Conservation (phyloP, 2,329 filamentous ascomycete genomes). For the Clarireedia sp. region DNA sequence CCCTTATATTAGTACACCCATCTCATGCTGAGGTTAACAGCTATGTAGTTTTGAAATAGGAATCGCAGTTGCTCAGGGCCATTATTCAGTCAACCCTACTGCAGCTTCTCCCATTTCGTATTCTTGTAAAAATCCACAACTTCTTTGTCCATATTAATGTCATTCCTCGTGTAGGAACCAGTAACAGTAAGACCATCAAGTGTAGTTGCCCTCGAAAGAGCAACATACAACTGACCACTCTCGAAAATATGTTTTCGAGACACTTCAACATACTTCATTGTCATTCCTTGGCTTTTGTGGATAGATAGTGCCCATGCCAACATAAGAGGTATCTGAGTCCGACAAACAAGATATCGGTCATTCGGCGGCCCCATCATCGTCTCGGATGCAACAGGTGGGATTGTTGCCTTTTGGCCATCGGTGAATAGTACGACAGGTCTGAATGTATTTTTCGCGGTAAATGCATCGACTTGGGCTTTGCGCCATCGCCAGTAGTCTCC, state of each 20-base stretch:
- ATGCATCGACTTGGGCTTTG: not conserved
- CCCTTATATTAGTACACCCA: too few relatives aligned
- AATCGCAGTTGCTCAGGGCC: not conserved
- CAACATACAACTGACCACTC: slow-evolving; percentile 24
- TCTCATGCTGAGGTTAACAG: too few relatives aligned
- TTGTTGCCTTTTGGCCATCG: slow-evolving; percentile 10
- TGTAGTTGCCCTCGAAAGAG: slow-evolving; percentile 19
- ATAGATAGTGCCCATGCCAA: slow-evolving; percentile 94
- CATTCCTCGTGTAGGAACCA: slow-evolving; percentile 11
- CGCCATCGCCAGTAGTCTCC: not conserved
- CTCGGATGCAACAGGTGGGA: slow-evolving; percentile 10
- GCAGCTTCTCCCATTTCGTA: slow-evolving; percentile 21
- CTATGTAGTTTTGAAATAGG: too few relatives aligned
- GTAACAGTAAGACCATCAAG: slow-evolving; percentile 24
- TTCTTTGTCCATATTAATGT: slow-evolving; percentile 17
- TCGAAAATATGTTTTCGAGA: slow-evolving; percentile 23
- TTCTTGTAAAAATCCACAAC: slow-evolving; percentile 23
- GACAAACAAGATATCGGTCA: slow-evolving; percentile 16
- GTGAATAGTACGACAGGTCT: slow-evolving; percentile 19
- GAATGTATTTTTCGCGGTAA: not conserved
- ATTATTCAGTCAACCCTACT: not conserved
- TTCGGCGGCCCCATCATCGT: slow-evolving; percentile 8
- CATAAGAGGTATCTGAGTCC: slow-evolving; percentile 62
- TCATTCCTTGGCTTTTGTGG: slow-evolving; percentile 94
- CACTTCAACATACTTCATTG: slow-evolving; percentile 32